Evolutionary conservation across 768 basidiomycete genomes (phyloP).

Genomic region (Tricholoma terreum): DNA sequence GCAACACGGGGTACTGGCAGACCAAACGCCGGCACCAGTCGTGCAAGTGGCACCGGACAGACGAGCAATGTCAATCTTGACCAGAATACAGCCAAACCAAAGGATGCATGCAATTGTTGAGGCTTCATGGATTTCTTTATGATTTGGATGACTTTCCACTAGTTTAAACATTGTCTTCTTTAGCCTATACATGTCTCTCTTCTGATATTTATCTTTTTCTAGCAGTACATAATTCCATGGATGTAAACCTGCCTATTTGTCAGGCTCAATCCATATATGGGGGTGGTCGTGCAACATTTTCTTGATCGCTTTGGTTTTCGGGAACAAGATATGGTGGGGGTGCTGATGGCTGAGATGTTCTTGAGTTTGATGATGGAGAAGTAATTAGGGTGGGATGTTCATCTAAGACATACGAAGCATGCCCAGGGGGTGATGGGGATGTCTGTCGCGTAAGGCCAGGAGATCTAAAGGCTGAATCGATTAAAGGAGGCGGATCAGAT

Average conservation of each 20-base stretch:
- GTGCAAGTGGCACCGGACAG: constrained; percentile 49
- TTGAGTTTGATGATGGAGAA: constrained; percentile 31
- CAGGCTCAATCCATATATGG: constrained; percentile 55
- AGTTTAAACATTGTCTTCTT: background rate
- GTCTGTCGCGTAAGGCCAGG: constrained; percentile 36
- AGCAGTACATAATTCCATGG: constrained; percentile 4
- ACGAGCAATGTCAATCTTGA: constrained; percentile 68
- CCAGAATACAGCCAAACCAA: constrained; percentile 60
- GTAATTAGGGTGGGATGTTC: constrained; percentile 30
- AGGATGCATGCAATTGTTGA: constrained; percentile 83
- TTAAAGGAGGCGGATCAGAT: constrained; percentile 83
- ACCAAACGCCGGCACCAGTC: constrained; percentile 52
- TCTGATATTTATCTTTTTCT: background rate
- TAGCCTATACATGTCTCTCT: background rate
- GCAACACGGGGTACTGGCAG: constrained; percentile 73
- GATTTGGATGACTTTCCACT: constrained; percentile 25
- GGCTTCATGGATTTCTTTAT: constrained; percentile 17
- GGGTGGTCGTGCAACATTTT: constrained; percentile 54
- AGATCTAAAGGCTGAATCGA: constrained; percentile 73
- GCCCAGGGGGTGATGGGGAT: constrained; percentile 32
- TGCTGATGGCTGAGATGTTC: constrained; percentile 52
- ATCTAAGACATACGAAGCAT: constrained; percentile 24
- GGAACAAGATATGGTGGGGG: constrained; percentile 77
- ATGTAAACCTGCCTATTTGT: background rate
- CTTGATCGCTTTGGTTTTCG: constrained; percentile 44